Evolutionary conservation across 1,284 basidiomycete species (phyloP).

Genomic region (Ganoderma multipileum): DNA sequence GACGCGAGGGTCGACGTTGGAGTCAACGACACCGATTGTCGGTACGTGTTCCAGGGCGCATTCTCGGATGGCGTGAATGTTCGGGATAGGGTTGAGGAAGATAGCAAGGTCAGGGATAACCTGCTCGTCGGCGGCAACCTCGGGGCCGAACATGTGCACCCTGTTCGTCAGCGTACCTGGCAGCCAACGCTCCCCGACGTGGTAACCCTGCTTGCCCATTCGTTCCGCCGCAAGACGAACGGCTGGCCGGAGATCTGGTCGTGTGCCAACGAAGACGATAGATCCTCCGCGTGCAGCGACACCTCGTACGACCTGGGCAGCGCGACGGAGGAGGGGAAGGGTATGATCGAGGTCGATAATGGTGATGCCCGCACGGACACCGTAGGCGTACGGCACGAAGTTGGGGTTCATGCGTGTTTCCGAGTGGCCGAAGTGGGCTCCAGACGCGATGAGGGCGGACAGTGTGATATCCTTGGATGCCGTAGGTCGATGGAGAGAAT

Average conservation of each 20-base stretch:
- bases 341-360: conserved; percentile 97
- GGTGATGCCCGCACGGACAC: conserved; percentile 88
- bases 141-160: conserved; percentile 76
- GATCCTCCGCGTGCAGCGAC: conserved; percentile 85
- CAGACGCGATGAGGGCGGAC: conserved; percentile 90
- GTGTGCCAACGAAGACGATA: conserved; percentile 91
- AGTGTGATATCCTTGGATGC: conserved; percentile 74
- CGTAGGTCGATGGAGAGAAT: conserved; percentile 72
- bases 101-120: conserved; percentile 88
- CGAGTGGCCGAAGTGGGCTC: conserved; percentile 94
- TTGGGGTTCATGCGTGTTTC: conserved; percentile 85
- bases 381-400: conserved; percentile 95
- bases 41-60: conserved; percentile 86
- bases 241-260: conserved; percentile 77
- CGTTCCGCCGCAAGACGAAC: conserved; percentile 85
- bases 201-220: conserved; percentile 79
- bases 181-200: conserved; percentile 90
- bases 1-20: conserved; percentile 93
- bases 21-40: conserved; percentile 91
- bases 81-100: conserved; percentile 88
- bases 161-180: conserved; percentile 95
- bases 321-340: conserved; percentile 89
- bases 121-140: conserved; percentile 61
- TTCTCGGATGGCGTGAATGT: conserved; percentile 86
- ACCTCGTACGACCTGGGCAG: conserved; percentile 86